A percentile compares a stretch with the other conserved stretches of the same genome.
Conservation (phyloP, 352 stramenopile species). For the Phytopythium boreale region DNA sequence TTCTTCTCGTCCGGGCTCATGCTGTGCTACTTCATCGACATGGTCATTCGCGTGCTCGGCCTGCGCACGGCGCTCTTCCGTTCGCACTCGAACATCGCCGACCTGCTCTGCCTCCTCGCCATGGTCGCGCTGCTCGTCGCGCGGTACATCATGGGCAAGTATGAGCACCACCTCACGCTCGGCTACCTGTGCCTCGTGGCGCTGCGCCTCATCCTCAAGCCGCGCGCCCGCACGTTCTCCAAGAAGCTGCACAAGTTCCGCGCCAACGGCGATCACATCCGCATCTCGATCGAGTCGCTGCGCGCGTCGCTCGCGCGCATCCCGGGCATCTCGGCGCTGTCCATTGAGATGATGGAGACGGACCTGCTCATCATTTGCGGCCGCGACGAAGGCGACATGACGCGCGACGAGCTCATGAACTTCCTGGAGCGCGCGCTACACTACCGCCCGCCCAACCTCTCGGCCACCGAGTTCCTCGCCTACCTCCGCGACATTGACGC, state of each 20-base stretch:
- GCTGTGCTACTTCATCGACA: conserved; percentile 83
- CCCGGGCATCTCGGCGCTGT: conserved; percentile 71
- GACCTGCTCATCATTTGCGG: conserved; percentile 87
- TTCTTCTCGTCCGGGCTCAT: conserved; percentile 74
- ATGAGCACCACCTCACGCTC: conserved; percentile 72
- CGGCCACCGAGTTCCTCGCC: conserved; percentile 77
- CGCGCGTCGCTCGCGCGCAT: conserved; percentile 76
- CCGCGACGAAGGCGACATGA: conserved; percentile 85
- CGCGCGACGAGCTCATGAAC: conserved; percentile 81
- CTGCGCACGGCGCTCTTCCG: conserved; percentile 72
- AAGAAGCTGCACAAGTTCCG: conserved; percentile 90
- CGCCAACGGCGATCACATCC: conserved; percentile 81
- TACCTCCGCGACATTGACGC: conserved; percentile 86
- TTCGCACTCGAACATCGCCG: conserved; percentile 80
- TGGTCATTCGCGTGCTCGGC: conserved; percentile 72
- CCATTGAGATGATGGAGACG: conserved; percentile 90
- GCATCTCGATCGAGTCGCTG: conserved; percentile 83
- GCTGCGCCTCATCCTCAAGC: conserved; percentile 82
- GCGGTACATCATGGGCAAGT: conserved; percentile 48
- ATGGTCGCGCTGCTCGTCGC: conserved; percentile 55
- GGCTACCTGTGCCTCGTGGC: conserved; percentile 68
- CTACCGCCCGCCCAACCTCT: conserved; percentile 72
- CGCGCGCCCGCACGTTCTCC: conserved; percentile 74
- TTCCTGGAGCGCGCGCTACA: conserved; percentile 80
- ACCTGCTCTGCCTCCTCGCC: conserved; percentile 65